phyloP scores from a whole-genome alignment of 1,284 basidiomycete genomes.

The Xanthoconium separans region DNA sequence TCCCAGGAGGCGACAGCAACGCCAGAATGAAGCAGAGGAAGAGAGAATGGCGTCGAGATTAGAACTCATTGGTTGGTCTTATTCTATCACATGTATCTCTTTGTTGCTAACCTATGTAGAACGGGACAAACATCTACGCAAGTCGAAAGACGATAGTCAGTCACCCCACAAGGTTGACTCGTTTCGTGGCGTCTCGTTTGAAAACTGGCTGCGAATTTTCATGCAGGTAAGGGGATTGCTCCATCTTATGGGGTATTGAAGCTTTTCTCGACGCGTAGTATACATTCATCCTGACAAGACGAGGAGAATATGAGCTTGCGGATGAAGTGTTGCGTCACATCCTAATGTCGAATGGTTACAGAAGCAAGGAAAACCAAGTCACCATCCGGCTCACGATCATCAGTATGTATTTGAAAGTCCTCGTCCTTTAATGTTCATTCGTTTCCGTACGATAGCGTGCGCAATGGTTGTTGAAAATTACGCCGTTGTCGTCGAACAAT shows the following conservation, averaged over 20 bases:
- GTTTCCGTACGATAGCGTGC: constrained; percentile 53
- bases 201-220: constrained; percentile 85
- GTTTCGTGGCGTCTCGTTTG: constrained; percentile 81
- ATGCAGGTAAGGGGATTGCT: constrained; percentile 63
- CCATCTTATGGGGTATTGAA: background rate
- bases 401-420: constrained; percentile 48
- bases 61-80: constrained; percentile 58
- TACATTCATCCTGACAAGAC: constrained; percentile 74
- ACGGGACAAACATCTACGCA: constrained; percentile 41
- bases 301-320: constrained; percentile 65
- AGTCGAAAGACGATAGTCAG: constrained; percentile 36
- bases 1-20: constrained; percentile 42
- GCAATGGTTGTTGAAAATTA: constrained; percentile 60
- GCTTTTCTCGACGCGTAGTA: constrained; percentile 54
- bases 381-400: constrained; percentile 71
- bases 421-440: background rate
- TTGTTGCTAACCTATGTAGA: constrained; percentile 35
- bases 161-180: constrained; percentile 44
- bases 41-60: constrained; percentile 39
- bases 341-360: constrained; percentile 75
- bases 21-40: constrained; percentile 60
- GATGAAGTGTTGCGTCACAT: constrained; percentile 82
- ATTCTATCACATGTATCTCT: background rate
- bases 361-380: constrained; percentile 62
- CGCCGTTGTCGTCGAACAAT: constrained; percentile 64